Conservation (phyloP, 257 asterid genomes). For the Salvia splendens region DNA sequence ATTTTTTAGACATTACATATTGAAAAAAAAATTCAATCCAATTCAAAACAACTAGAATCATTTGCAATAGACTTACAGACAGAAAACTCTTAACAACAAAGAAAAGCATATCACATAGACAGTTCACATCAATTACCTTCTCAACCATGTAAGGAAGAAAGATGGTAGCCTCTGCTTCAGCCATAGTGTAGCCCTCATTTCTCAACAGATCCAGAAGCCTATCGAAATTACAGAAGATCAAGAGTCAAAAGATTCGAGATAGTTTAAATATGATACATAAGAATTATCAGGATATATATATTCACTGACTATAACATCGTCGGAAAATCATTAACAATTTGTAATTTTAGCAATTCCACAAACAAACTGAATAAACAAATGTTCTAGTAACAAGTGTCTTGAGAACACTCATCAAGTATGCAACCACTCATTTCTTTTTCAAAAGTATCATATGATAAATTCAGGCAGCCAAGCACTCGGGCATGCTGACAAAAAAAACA, state of each 20-base stretch:
- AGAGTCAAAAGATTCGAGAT: conserved; percentile 17
- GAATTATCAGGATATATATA: not conserved
- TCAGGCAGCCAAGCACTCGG: conserved; percentile 9
- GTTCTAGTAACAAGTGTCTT: not conserved
- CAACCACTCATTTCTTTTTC: not conserved
- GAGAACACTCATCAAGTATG: not conserved
- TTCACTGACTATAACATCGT: not conserved
- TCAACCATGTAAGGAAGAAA: conserved; percentile 93
- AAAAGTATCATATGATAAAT: not conserved
- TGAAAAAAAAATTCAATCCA: not conserved
- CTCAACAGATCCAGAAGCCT: conserved; percentile 78
- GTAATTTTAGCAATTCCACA: not conserved
- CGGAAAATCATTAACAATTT: not conserved
- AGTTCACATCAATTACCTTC: conserved; percentile 56
- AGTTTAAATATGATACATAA: conserved; percentile 3
- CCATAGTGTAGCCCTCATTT: conserved; percentile 79
- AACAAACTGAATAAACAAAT: too few relatives aligned
- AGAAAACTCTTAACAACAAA: not conserved
- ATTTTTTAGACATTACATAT: too few relatives aligned
- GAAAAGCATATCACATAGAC: conserved; percentile 19
- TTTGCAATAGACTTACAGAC: conserved; percentile 7
- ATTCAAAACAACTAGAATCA: conserved; percentile 21
- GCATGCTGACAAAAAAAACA: conserved; percentile 1
- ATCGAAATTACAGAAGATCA: conserved; percentile 26
- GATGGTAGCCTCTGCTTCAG: conserved; percentile 95